These are phyloP conservation scores for Solanum pimpinellifolium DNA, from an alignment of 257 asterid genomes.

Conservation along the genomic window DNA sequence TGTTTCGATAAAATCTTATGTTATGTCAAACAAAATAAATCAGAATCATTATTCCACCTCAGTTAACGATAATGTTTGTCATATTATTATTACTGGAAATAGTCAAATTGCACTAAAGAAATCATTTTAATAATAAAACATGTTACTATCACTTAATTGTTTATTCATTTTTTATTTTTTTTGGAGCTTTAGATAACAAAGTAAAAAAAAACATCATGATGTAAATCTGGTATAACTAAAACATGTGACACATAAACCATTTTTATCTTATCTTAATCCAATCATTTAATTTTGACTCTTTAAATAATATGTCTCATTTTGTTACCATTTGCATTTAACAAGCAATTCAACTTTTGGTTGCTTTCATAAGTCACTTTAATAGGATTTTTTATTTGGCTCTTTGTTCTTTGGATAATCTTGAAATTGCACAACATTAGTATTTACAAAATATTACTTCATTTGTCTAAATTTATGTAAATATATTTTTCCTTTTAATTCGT, in stretches of 20 bases:
- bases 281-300: not conserved
- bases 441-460: not conserved
- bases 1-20: too few relatives aligned
- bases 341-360: not conserved
- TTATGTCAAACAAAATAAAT: not conserved
- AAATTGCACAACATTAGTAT: not conserved
- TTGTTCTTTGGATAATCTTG: not conserved
- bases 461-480: not conserved
- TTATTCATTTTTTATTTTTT: not conserved
- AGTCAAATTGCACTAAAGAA: not conserved
- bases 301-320: not conserved
- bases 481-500: not conserved
- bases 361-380: not conserved
- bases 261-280: not conserved
- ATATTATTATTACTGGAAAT: not conserved
- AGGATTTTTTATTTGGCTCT: not conserved
- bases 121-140: not conserved
- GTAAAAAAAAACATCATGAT: not conserved
- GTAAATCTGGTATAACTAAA: not conserved
- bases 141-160: not conserved
- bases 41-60: not conserved
- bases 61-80: not conserved
- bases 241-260: not conserved
- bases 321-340: not conserved
- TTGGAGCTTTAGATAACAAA: not conserved